Conservation (phyloP, 2,329 filamentous ascomycete genomes). For the Fusarium sp. region DNA sequence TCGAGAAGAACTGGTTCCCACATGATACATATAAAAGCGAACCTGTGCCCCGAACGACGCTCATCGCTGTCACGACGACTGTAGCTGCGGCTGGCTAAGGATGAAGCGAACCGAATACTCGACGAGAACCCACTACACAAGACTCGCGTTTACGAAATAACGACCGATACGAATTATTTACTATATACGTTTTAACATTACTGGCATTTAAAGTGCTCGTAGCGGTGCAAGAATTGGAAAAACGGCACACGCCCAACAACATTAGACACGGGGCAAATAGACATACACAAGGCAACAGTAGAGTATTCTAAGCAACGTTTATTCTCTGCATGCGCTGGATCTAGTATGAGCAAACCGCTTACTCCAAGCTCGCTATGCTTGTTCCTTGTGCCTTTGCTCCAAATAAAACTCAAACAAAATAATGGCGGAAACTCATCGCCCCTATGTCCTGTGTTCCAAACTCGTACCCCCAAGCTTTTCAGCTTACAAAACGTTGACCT, state of each 20-base stretch:
- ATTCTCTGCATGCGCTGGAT: neutral
- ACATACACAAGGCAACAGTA: neutral
- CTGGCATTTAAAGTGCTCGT: neutral
- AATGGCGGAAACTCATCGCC: neutral
- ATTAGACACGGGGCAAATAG: neutral
- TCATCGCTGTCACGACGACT: neutral
- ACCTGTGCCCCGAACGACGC: neutral
- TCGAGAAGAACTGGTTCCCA: conserved; percentile 56
- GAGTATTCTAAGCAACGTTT: neutral
- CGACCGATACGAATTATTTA: conserved; percentile 5
- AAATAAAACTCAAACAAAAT: neutral
- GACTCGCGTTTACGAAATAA: neutral
- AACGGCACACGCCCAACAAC: neutral
- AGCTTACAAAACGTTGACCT: neutral
- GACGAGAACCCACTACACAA: neutral
- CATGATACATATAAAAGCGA: conserved; percentile 50
- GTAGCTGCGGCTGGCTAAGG: neutral
- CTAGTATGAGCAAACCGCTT: neutral
- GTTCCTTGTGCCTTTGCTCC: neutral
- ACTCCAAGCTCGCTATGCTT: neutral
- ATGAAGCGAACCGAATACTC: neutral
- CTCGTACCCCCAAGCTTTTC: neutral
- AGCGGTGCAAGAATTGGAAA: neutral
- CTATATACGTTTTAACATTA: neutral
- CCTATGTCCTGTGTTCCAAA: neutral